Percentiles rank a stretch among this genome's conserved stretches.
Conservation (phyloP, 2,329 filamentous ascomycete species). For the Fusarium udum region DNA sequence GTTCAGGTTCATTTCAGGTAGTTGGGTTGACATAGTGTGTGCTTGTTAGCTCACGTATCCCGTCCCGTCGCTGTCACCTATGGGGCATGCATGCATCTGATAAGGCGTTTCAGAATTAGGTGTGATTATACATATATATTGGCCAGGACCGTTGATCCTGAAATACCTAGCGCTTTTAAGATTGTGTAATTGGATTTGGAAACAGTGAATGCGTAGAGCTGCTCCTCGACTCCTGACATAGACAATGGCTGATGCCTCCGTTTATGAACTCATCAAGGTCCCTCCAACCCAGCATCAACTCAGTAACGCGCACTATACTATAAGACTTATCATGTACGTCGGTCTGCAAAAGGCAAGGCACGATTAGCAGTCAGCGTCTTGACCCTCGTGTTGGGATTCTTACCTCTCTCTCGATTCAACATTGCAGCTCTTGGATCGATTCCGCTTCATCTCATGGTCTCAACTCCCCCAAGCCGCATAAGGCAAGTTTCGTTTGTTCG, state of each 20-base stretch:
- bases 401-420: conserved; percentile 8
- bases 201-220: not conserved
- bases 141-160: conserved; percentile 26
- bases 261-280: not conserved
- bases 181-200: not conserved
- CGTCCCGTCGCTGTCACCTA: conserved; percentile 4
- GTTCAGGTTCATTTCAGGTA: not conserved
- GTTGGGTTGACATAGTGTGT: conserved; percentile 20
- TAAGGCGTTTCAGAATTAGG: conserved; percentile 45
- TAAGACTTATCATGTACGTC: not conserved
- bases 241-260: not conserved
- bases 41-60: conserved; percentile 21
- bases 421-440: not conserved
- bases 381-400: not conserved
- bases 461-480: conserved; percentile 13
- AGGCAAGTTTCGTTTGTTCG: conserved; percentile 22
- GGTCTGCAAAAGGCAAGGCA: not conserved
- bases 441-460: not conserved
- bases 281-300: not conserved
- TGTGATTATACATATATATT: conserved; percentile 27
- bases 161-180: conserved; percentile 14
- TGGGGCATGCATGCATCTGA: conserved; percentile 42
- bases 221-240: not conserved
- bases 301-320: not conserved
- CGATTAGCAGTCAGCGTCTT: not conserved